Evolutionary conservation across 169 alveolate genomes (phyloP), one percentile per base, ranked within the genome.

Genomic region (Plasmodium inui): DNA sequence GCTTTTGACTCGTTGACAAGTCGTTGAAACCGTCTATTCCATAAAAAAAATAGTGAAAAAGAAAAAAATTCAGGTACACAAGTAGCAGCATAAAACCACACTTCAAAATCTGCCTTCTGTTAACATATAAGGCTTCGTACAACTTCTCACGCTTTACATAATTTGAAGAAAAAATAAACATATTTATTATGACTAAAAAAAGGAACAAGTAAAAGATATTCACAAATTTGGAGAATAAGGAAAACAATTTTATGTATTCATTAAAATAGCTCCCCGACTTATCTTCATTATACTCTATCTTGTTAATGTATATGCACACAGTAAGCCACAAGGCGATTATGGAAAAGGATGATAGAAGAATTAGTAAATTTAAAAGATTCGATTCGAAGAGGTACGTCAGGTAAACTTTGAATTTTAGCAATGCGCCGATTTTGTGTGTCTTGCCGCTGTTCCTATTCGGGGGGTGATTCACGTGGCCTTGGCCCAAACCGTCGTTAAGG

Each of bases 21-120:
- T 89, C 89, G 46, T 79, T 70, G 82, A 79, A 89, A 28, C 84
- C 89, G 82, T 89, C 94, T 55, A 91, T 41, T 1, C 92, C 95
- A 71, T 82, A 70, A 91, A 91, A 91, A 55, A 81, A 91, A 82
- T 81, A 91, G 74, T 80, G 46, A 72, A 82, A 91, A 32, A 91
- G 72, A 26, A 73, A 57, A 91, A 91, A 91, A 82, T 81, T 81
- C 19, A 91, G 22, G 85, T 61, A 91, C 32, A 91, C 34, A 91
- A 91, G 83, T 34, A 91, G 14, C 53, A 80, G 76, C 34, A 91
- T 4, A 46, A 70, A 67, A 26, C 22, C 30, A 28, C 84, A 78
- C 84, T 91, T 91, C 17, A 30, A 22, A 50, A 91, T 61, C 67
- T 91, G 95, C 50, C 41, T 71, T 82, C 61, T 91, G 79, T 91